phyloP scores from a whole-genome alignment of 257 asterid species.

The Euphrasia confusa region DNA sequence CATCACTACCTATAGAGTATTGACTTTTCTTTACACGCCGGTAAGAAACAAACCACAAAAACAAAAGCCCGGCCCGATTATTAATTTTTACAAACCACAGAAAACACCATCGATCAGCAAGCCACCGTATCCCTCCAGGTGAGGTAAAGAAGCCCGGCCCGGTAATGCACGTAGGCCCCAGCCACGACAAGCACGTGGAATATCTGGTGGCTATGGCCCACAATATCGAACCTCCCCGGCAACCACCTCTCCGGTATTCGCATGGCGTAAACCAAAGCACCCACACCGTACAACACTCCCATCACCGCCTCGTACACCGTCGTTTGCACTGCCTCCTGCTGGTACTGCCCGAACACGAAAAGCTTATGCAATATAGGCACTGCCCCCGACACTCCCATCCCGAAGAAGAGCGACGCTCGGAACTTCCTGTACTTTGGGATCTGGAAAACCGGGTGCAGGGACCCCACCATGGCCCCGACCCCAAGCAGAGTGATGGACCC shows the following conservation, averaged over 20 bases:
- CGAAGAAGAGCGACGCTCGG: conserved; percentile 73
- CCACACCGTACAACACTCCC: conserved; percentile 74
- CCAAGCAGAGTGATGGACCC: conserved; percentile 83
- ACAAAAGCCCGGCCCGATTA: too few species aligned
- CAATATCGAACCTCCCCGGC: conserved; percentile 93
- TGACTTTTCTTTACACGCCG: too few species aligned
- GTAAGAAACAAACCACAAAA: too few species aligned
- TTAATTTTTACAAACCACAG: too few species aligned
- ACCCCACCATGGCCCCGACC: conserved; percentile 53
- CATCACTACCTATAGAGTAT: too few species aligned
- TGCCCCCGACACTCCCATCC: conserved; percentile 84
- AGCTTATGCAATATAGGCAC: conserved; percentile 84
- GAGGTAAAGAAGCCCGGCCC: conserved; percentile 82
- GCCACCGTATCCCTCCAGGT: conserved; percentile 86
- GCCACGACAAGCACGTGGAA: conserved; percentile 94
- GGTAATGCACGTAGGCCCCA: conserved; percentile 90
- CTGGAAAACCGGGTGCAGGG: conserved; percentile 83
- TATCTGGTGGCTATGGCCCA: conserved; percentile 89
- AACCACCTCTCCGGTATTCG: conserved; percentile 84
- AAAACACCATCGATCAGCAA: conserved; percentile 60
- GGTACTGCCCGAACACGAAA: conserved; percentile 60
- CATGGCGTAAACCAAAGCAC: conserved; percentile 79
- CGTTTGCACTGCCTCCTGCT: conserved; percentile 80
- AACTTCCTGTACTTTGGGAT: conserved; percentile 67
- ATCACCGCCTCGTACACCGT: conserved; percentile 75